Evolutionary conservation across 2,329 filamentous ascomycete genomes (phyloP).

Genomic region (Talaromyces sp.): DNA sequence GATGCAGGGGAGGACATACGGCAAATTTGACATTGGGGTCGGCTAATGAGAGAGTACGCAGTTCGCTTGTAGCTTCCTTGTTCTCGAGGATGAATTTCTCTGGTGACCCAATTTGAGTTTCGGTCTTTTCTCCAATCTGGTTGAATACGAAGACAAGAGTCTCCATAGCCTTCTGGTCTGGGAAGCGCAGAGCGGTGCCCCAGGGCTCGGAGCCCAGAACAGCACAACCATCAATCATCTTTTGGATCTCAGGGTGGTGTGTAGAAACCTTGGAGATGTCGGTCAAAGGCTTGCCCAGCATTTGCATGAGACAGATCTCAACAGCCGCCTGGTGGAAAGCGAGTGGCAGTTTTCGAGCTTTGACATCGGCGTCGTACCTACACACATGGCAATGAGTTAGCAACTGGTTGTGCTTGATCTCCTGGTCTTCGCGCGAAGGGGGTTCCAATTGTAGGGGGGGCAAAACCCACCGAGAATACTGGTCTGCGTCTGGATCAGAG

Average conservation of each 20-base stretch:
- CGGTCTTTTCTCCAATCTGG: slow-evolving; percentile 32
- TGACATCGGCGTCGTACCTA: slow-evolving; percentile 19
- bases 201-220: slow-evolving; percentile 29
- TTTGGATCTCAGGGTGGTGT: slow-evolving; percentile 33
- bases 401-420: neutral
- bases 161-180: slow-evolving; percentile 32
- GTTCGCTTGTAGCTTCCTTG: neutral
- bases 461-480: slow-evolving; percentile 45
- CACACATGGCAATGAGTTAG: slow-evolving; percentile 8
- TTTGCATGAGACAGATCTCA: slow-evolving; percentile 56
- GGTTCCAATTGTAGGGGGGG: neutral
- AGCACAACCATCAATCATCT: slow-evolving; percentile 36
- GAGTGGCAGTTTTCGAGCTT: slow-evolving; percentile 1
- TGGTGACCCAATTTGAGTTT: slow-evolving; percentile 19
- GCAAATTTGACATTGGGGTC: slow-evolving; percentile 70
- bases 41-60: slow-evolving; percentile 52
- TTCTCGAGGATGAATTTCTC: slow-evolving; percentile 15
- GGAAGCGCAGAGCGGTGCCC: slow-evolving; percentile 37
- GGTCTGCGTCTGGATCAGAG: slow-evolving; percentile 37
- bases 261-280: slow-evolving; percentile 38
- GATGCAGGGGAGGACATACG: slow-evolving; percentile 55
- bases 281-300: slow-evolving; percentile 43
- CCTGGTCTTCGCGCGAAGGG: no score
- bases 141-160: slow-evolving; percentile 40
- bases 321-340: slow-evolving; percentile 60